Evolutionary conservation across 306 rosid genomes (phyloP).

Genomic region (Acacia confusa): DNA sequence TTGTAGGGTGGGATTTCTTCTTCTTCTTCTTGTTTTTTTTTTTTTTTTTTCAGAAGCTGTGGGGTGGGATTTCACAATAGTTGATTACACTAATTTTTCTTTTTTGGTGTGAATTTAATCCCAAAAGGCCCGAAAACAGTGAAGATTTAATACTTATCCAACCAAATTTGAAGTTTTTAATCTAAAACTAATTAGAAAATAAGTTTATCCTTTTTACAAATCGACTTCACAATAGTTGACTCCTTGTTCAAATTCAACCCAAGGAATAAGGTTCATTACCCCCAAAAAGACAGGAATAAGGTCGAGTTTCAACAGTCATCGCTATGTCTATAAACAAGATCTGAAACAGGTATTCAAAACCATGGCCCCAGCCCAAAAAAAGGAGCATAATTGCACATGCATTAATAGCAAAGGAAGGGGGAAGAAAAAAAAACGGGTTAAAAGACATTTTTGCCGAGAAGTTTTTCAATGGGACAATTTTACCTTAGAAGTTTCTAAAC

Average conservation of each 20-base stretch:
- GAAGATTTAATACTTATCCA: not conserved
- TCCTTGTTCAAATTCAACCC: not conserved
- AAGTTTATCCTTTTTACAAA: not conserved
- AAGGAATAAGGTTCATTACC: not conserved
- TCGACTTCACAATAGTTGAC: not conserved
- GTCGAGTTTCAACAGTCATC: too few species aligned
- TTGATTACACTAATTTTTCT: not conserved
- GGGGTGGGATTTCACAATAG: not conserved
- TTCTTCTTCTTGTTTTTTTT: too few species aligned
- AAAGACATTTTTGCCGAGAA: too few species aligned
- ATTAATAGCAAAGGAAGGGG: not conserved
- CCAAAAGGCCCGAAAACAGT: too few species aligned
- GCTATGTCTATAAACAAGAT: not conserved
- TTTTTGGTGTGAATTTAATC: not conserved
- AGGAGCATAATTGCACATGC: not conserved
- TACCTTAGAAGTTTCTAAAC: too few species aligned
- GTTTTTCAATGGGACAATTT: too few species aligned
- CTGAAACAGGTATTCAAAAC: not conserved
- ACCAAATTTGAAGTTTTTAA: not conserved
- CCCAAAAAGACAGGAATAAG: not conserved
- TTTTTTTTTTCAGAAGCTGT: not conserved
- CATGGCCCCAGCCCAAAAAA: not conserved
- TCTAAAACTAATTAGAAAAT: not conserved
- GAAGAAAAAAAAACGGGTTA: not conserved
- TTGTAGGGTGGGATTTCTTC: not conserved